phyloP scores from a whole-genome alignment of 257 asterid species.

The Ilex aquifolium region DNA sequence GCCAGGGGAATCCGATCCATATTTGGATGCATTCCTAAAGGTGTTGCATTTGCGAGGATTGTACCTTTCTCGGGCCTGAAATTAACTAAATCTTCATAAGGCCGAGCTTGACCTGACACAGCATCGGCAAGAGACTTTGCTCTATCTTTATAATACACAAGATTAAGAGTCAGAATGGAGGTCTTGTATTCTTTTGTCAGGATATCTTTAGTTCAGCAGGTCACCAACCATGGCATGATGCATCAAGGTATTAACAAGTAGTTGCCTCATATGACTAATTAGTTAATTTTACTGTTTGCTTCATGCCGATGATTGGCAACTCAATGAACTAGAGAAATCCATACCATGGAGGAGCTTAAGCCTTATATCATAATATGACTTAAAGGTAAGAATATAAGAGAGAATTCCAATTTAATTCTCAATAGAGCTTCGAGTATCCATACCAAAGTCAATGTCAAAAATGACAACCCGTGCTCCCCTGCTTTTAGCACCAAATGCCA shows the following conservation, averaged over 20 bases:
- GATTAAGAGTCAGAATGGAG: background rate
- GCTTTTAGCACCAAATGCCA: slow-evolving; percentile 57
- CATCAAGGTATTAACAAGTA: too few species aligned
- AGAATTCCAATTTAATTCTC: background rate
- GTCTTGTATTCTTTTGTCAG: too few species aligned
- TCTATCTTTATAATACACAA: slow-evolving; percentile 27
- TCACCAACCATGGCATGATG: background rate
- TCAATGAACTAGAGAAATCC: background rate
- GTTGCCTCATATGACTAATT: too few species aligned
- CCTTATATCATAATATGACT: background rate
- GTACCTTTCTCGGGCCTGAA: slow-evolving; percentile 57
- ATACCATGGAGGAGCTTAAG: background rate
- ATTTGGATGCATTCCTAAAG: slow-evolving; percentile 68
- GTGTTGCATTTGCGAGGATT: slow-evolving; percentile 67
- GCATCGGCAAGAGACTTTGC: slow-evolving; percentile 58
- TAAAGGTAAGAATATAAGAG: background rate
- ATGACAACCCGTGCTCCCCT: slow-evolving; percentile 50
- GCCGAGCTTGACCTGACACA: slow-evolving; percentile 45
- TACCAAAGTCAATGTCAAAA: slow-evolving; percentile 56
- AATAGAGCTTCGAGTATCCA: too few species aligned
- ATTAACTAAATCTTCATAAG: slow-evolving; percentile 29
- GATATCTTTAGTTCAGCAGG: background rate
- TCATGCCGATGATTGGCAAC: background rate
- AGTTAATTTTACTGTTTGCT: too few species aligned
- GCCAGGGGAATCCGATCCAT: slow-evolving; percentile 44